These are phyloP conservation scores for Botrytis pseudocinerea DNA, from an alignment of 2,329 filamentous ascomycete genomes.

Conservation along the genomic window DNA sequence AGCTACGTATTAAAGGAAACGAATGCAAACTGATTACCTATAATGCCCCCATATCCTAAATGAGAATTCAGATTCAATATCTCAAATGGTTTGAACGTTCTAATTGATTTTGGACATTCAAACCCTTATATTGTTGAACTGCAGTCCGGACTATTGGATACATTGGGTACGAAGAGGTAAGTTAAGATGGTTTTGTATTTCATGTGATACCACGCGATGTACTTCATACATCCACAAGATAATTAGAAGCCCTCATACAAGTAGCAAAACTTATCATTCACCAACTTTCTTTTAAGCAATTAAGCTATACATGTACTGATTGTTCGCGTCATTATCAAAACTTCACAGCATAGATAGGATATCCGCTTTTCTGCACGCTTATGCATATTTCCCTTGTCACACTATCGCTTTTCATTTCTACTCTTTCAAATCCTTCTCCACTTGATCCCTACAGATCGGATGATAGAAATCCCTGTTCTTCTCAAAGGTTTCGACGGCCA, in stretches of 20 bases:
- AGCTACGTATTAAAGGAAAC: not conserved
- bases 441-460: conserved; percentile 83
- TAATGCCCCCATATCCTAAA: not conserved
- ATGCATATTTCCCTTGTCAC: not conserved
- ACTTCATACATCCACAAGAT: too few species aligned
- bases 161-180: not conserved
- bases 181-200: not conserved
- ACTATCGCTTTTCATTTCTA: not conserved
- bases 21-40: not conserved
- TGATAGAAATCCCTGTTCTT: conserved; percentile 93
- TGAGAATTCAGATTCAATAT: not conserved
- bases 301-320: not conserved
- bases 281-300: not conserved
- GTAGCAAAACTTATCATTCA: not conserved
- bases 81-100: too few species aligned
- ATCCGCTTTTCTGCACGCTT: not conserved
- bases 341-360: not conserved
- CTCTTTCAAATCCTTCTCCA: conserved; percentile 73
- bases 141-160: too few species aligned
- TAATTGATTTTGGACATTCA: too few species aligned
- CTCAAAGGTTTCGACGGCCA: conserved; percentile 81
- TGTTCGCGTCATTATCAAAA: not conserved
- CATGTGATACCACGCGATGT: too few species aligned
- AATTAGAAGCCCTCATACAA: not conserved
- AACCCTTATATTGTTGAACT: too few species aligned